Base-by-base conservation (phyloP, 163 green algal species). In the Scenedesmus sp. region DNA sequence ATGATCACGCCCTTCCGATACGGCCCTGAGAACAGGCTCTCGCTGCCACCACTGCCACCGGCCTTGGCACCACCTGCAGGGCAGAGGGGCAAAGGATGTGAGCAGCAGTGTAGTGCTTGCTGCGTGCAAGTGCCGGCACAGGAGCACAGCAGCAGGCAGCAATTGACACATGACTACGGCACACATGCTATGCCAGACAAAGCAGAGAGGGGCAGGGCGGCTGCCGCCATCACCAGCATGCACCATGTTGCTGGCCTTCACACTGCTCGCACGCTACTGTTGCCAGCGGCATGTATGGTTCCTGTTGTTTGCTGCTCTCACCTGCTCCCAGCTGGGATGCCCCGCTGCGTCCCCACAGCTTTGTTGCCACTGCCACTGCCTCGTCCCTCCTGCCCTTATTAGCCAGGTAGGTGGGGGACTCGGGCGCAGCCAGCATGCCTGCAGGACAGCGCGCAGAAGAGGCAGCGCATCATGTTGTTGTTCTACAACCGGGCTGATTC, bases 391-490 rank as follows among this genome's bases (percentile, higher is more conserved):
- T 89, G 35, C 95, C 95, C 56, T 93, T 94, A 40, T 94, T 85
- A 40, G 89, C 76, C 56, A 99, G 94, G 95, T 96, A 99, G 24
- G 91, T 56, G 2, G 98, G 98, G 37, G 93, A 97, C 93, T 99
- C 98, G 1, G 97, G 97, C 35, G 90, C 94, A 1, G 94, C 56
- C 26, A 95, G 73, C 94, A 99, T 96, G 61, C 96, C 96, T 97
- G 93, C 44, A 93, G 46, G 43, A 46, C 49, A 35, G 26, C 10
- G 65, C n/a, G 40, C 80, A 85, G 42, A 6, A 65, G 6, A 61
- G 30, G 24, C 33, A 59, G 78, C 33, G 0, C 20, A 16, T 26
- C 56, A 30, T 68, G 24, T 30, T 68, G 56, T 26, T 68, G 56
- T 7, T 40, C 2, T 40, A 24, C 65, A 76, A 26, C 78, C 53